Evolutionary conservation across 2,329 filamentous ascomycete species (phyloP).

Genomic region (Dothideomycetidae sp.): DNA sequence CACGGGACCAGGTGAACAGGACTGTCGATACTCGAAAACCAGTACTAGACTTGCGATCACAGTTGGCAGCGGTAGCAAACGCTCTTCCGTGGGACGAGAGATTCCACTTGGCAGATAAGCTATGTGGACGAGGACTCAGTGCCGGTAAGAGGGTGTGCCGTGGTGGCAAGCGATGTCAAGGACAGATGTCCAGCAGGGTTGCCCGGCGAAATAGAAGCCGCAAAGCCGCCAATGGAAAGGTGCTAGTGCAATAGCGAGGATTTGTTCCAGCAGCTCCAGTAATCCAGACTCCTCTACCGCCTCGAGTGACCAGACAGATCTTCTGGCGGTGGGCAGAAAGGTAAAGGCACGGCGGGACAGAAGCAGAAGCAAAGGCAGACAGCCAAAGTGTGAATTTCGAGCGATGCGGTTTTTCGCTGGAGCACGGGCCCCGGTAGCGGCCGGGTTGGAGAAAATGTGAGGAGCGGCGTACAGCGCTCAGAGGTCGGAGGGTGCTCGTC

Average conservation of each 20-base stretch:
- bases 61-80: too few species aligned
- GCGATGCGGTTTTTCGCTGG: background rate
- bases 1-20: too few species aligned
- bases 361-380: background rate
- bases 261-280: background rate
- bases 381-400: background rate
- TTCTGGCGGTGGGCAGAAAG: background rate
- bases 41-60: too few species aligned
- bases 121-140: too few species aligned
- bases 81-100: too few species aligned
- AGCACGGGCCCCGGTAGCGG: background rate
- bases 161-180: too few species aligned
- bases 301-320: background rate
- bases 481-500: too few species aligned
- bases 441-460: background rate
- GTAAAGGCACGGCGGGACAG: too few species aligned
- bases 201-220: background rate
- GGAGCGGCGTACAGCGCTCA: too few species aligned
- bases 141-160: too few species aligned
- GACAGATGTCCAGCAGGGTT: background rate
- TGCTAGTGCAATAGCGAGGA: background rate
- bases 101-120: too few species aligned
- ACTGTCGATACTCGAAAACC: too few species aligned
- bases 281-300: background rate
- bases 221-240: background rate